Evolutionary conservation across 2,329 filamentous ascomycete species (phyloP), one percentile per base, ranked within the genome.

Genomic region (Zymoseptoria pseudotritici): DNA sequence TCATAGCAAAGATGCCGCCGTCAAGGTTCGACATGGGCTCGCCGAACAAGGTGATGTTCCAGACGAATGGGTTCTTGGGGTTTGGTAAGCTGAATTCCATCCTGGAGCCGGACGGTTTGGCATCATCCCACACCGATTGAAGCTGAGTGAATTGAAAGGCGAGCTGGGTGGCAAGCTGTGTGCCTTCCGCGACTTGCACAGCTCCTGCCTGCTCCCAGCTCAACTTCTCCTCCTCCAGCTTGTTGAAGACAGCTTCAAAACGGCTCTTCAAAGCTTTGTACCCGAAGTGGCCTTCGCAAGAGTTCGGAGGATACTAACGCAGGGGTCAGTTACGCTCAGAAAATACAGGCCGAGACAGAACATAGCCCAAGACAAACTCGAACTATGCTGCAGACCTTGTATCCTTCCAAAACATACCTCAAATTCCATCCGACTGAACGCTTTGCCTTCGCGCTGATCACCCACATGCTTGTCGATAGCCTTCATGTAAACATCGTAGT

Each of bases 1-100:
- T 87, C 73, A 97, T 87, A 62, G 84, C 85, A 77, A 97, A 93
- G 62, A 97, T 83, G 1, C 93, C 91, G 17, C 92, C 93, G 67
- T 97, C 93, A 1, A 97, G 83, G 53, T 96, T 91, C 5, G 91
- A 96, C 88, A 94, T 95, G 0, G 91, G 90, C 58, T 87, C 84
- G 24, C 94, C 94, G 71, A 97, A 95, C 72, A 96, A 92, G 1
- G 90, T 94, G 61, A 97, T 73, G 20, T 82, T 75, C 94, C 94
- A 97, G 20, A 93, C 81, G 70, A 97, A 97, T 0, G 93, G 92
- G 68, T 97, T 97, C 49, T 81, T 83, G 10, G 61, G 50, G 64
- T 94, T 81, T 29, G 89, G 86, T 6, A 97, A 78, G 58, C 86
- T 83, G 46, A 97, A 77, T 66, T 91, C 87, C 59, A 96, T 81